Conservation (phyloP, 768 basidiomycete species). For the Mrakia frigida region DNA sequence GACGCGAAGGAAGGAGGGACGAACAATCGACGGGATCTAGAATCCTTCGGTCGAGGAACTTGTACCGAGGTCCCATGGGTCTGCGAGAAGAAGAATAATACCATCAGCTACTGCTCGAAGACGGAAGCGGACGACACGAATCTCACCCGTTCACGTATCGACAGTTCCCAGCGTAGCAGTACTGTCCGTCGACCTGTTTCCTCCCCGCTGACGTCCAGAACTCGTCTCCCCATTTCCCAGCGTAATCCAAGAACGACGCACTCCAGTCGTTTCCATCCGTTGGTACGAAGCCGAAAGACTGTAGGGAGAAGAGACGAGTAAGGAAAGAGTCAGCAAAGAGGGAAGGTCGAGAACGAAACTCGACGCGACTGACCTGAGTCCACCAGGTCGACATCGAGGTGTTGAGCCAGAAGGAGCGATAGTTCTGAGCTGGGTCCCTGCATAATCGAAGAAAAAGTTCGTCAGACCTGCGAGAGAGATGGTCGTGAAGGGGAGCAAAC, state of each 20-base stretch:
- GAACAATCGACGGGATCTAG: slow-evolving; percentile 32
- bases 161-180: slow-evolving; percentile 32
- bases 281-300: slow-evolving; percentile 30
- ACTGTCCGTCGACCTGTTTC: slow-evolving; percentile 25
- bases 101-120: background rate
- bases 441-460: background rate
- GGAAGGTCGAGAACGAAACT: background rate
- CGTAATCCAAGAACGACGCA: slow-evolving; percentile 26
- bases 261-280: slow-evolving; percentile 18
- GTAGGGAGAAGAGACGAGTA: background rate
- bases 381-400: slow-evolving; percentile 31
- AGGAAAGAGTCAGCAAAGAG: background rate
- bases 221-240: slow-evolving; percentile 32
- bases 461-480: background rate
- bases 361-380: slow-evolving; percentile 12
- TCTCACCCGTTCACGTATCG: slow-evolving; percentile 30
- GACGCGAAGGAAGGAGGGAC: background rate
- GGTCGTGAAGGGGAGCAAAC: background rate
- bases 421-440: slow-evolving; percentile 30
- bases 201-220: slow-evolving; percentile 22
- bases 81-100: background rate
- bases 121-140: background rate
- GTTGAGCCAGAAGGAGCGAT: slow-evolving; percentile 33
- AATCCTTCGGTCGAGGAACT: slow-evolving; percentile 32
- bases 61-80: slow-evolving; percentile 32